Evolutionary conservation across 441 rosid species (phyloP), one percentile per base, ranked within the genome.

Genomic region (Dalechampia spathulata): DNA sequence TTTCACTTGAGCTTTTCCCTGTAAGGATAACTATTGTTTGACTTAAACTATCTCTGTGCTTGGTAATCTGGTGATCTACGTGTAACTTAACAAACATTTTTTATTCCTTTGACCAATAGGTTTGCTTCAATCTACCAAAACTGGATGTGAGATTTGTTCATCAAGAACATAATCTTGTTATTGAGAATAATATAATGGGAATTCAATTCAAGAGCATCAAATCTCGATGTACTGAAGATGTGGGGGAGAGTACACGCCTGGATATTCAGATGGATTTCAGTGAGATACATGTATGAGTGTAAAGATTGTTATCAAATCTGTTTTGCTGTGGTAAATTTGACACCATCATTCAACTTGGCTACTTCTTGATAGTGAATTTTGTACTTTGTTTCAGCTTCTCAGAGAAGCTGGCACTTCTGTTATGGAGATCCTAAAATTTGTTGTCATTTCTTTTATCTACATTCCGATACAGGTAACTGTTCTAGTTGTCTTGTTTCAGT

Each of bases 371-470:
- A 23, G 65, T 49, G 45, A 22, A 50, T 71, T 68, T 66, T 57
- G 46, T 62, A 57, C 65, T 68, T 62, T 67, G 49, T 82, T 83
- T 75, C 87, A 95, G 99, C 76, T 95, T 69, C 71, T 88, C 58
- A 90, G 82, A 73, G 98, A 86, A 76, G 87, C 76, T 34, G 86
- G 81, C 66, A 67, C 81, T 69, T 90, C 98, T 30, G 56, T 88
- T 63, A 61, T 90, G 76, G 97, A 94, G 81, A 94, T 94, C 63
- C 66, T 87, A 83, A 94, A 87, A 83, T 84, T 87, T 63, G 88
- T 77, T 60, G 77, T 84, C 67, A 67, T 73, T 64, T 90, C 96
- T 42, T 83, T 79, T 60, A 73, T 87, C 67, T 86, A 84, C 81
- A 70, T 94, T 63, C 96, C 96, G 41, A 8, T 77, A 58, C 86